Evolutionary conservation across 192 early-diverging fungal species (phyloP).

Genomic region (Umbelopsis ramanniana): DNA sequence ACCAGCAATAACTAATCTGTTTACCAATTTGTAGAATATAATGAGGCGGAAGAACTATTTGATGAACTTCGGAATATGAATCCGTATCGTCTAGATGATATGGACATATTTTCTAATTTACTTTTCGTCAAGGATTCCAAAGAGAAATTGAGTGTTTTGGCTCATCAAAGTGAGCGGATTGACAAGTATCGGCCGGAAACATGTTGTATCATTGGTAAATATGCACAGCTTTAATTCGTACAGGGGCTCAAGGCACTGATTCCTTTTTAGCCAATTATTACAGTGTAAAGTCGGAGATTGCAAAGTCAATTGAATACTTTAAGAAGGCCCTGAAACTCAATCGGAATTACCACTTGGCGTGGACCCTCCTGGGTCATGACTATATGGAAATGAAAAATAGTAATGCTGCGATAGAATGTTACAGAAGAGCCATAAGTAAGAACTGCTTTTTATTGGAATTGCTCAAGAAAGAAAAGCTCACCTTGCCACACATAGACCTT

Average conservation of each 20-base stretch:
- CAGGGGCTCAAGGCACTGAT: not conserved
- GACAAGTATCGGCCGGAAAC: conserved; percentile 90
- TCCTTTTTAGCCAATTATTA: conserved; percentile 82
- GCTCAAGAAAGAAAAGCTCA: not conserved
- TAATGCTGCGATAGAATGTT: conserved; percentile 87
- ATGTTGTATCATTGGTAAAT: conserved; percentile 71
- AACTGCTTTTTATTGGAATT: not conserved
- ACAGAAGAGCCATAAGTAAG: conserved; percentile 79
- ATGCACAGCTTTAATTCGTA: not conserved
- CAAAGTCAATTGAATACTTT: conserved; percentile 87
- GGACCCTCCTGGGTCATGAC: conserved; percentile 95
- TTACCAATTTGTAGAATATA: conserved; percentile 60
- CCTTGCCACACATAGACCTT: conserved; percentile 53
- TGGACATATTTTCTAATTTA: conserved; percentile 87
- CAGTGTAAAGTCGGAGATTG: conserved; percentile 75
- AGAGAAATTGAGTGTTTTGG: conserved; percentile 75
- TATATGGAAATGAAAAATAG: conserved; percentile 92
- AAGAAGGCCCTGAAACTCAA: conserved; percentile 84
- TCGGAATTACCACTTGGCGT: conserved; percentile 73
- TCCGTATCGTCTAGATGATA: conserved; percentile 80
- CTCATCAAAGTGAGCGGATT: conserved; percentile 68
- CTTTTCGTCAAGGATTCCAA: conserved; percentile 79
- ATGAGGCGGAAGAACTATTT: conserved; percentile 71
- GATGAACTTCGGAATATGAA: conserved; percentile 68
- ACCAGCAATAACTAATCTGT: not conserved